Evolutionary conservation across 2,329 filamentous ascomycete species (phyloP), one percentile per base, ranked within the genome.

Genomic region (Myriosclerotinia duriaeana): DNA sequence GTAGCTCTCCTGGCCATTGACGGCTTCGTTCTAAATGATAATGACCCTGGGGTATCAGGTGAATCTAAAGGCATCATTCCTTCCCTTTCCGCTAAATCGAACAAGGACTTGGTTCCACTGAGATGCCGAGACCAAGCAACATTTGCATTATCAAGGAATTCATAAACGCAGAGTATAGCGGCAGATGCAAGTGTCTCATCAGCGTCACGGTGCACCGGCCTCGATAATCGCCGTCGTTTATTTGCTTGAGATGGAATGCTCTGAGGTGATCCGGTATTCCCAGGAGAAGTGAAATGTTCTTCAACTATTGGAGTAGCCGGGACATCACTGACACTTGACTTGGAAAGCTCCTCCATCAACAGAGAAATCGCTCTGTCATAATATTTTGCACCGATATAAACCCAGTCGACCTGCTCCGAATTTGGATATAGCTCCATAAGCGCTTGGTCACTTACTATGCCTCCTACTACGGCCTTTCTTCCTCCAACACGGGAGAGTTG

Each of bases 101-200:
- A 81, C 26, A 89, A 78, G 0, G 85, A 85, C 69, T 89, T 89
- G 0, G 88, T 84, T 0, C 87, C 87, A 70, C 85, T 88, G 7
- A 90, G 77, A 77, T 90, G 88, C 5, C 85, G 80, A 42, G 83
- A 82, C 87, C 87, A 90, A 26, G 87, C 86, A 0, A 81, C 80
- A 2, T 83, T 84, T 1, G 85, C 87, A 1, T 85, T 84, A 74
- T 89, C 86, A n/a, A 89, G 78, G 67, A 89, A 86, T 69, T 90
- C 87, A 72, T 89, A 89, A 0, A 87, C 84, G 67, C 86, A 89
- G 1, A 90, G 76, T 17, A 90, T 89, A 0, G 87, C 86, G 2
- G 87, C 87, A 2, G 87, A 86, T 11, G 87, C 86, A 30, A 89
- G 79, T 4, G 89, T 80, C 67, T 89, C 86, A 70, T 89, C 86